Conservation (phyloP, 2,329 filamentous ascomycete genomes). For the Penicillium sclerotigenum region DNA sequence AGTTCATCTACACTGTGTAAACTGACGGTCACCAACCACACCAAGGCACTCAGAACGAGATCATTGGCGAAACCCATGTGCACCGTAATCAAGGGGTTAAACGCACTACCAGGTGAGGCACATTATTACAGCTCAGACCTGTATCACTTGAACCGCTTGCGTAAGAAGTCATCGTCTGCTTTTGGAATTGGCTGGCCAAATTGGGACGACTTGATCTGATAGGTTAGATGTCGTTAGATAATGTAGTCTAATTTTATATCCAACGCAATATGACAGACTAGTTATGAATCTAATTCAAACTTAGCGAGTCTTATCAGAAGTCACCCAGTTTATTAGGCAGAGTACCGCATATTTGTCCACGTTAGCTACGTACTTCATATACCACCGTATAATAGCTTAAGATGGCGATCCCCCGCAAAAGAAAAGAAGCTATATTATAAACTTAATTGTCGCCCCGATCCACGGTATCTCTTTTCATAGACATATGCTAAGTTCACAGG, state of each 20-base stretch:
- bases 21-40: background rate
- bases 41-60: background rate
- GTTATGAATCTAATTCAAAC: background rate
- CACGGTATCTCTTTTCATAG: background rate
- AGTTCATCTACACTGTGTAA: background rate
- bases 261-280: background rate
- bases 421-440: background rate
- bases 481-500: background rate
- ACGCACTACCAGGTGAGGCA: background rate
- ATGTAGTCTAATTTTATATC: background rate
- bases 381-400: background rate
- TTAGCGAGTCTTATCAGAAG: background rate
- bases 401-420: constrained; percentile 1
- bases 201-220: background rate
- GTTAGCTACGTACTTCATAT: background rate
- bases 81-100: background rate
- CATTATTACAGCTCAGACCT: background rate
- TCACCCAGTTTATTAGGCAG: background rate
- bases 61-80: background rate
- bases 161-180: background rate
- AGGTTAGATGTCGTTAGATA: background rate
- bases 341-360: background rate
- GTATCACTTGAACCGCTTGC: background rate
- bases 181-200: background rate
- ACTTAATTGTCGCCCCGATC: background rate